Conservation (phyloP, 139 green algal species). For the Ulvella scutata region DNA sequence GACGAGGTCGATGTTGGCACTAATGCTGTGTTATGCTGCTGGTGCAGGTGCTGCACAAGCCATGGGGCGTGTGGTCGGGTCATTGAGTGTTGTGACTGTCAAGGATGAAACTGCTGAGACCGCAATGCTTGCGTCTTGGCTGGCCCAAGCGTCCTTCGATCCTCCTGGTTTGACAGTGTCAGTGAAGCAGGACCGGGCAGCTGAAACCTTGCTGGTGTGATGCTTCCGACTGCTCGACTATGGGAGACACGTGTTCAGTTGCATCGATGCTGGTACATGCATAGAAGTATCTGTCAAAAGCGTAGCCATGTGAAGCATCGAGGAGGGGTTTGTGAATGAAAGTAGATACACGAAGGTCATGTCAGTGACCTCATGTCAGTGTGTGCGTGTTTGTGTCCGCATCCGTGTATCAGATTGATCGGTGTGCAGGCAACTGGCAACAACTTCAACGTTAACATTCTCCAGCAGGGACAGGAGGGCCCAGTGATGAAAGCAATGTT, state of each 20-base stretch:
- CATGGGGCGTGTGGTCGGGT: conserved; percentile 76
- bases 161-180: conserved; percentile 81
- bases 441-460: conserved; percentile 72
- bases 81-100: conserved; percentile 74
- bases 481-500: conserved; percentile 51
- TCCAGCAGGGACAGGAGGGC: conserved; percentile 43
- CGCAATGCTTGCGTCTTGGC: conserved; percentile 88
- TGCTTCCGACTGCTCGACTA: too few species aligned
- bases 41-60: conserved; percentile 39
- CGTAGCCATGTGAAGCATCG: too few species aligned
- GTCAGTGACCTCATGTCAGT: too few species aligned
- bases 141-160: conserved; percentile 73
- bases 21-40: background rate
- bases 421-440: conserved; percentile 18
- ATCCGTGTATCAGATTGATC: too few species aligned
- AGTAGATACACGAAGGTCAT: too few species aligned
- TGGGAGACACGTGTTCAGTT: too few species aligned
- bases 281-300: too few species aligned
- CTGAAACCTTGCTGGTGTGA: conserved; percentile 65
- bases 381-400: too few species aligned
- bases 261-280: too few species aligned
- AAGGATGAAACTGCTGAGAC: conserved; percentile 53
- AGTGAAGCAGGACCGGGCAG: conserved; percentile 84
- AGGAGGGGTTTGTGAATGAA: too few species aligned
- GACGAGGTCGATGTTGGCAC: background rate